Conservation (phyloP, 768 basidiomycete species). For the Lactarius vividus region DNA sequence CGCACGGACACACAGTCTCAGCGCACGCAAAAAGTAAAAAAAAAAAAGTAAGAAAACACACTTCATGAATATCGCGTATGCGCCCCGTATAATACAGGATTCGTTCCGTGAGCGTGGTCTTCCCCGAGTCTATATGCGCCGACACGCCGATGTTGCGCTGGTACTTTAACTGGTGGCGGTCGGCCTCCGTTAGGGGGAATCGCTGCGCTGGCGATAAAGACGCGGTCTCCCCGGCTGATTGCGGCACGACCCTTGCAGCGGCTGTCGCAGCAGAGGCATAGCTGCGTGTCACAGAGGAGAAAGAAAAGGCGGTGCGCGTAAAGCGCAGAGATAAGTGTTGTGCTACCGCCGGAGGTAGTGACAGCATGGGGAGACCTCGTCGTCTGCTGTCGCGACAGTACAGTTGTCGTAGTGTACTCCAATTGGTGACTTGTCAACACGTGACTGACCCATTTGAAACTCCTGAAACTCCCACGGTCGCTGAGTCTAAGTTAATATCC, state of each 20-base stretch:
- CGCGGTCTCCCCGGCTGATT: background rate
- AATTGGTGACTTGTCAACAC: background rate
- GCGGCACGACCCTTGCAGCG: background rate
- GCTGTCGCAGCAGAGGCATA: slow-evolving; percentile 19
- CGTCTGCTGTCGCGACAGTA: no score
- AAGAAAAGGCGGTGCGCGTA: background rate
- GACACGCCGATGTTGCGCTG: slow-evolving; percentile 97
- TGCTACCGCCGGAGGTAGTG: background rate
- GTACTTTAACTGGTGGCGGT: slow-evolving; percentile 59
- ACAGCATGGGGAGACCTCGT: slow-evolving; percentile 1
- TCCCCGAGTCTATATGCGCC: slow-evolving; percentile 95
- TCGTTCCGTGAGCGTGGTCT: slow-evolving; percentile 96
- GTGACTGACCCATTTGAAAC: background rate
- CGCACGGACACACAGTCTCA: background rate
- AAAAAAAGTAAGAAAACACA: slow-evolving; percentile 38
- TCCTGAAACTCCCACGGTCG: no score
- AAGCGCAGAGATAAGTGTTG: background rate
- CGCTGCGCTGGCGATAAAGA: slow-evolving; percentile 17
- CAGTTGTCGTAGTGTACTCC: no score
- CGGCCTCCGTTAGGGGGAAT: slow-evolving; percentile 54
- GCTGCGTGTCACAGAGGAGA: background rate
- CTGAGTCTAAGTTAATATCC: background rate
- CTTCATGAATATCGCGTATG: slow-evolving; percentile 95
- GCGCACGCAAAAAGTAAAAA: background rate
- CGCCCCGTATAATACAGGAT: slow-evolving; percentile 95